Evolutionary conservation across 768 basidiomycete species (phyloP), one percentile per base, ranked within the genome.

Genomic region (Lentinula sp.): DNA sequence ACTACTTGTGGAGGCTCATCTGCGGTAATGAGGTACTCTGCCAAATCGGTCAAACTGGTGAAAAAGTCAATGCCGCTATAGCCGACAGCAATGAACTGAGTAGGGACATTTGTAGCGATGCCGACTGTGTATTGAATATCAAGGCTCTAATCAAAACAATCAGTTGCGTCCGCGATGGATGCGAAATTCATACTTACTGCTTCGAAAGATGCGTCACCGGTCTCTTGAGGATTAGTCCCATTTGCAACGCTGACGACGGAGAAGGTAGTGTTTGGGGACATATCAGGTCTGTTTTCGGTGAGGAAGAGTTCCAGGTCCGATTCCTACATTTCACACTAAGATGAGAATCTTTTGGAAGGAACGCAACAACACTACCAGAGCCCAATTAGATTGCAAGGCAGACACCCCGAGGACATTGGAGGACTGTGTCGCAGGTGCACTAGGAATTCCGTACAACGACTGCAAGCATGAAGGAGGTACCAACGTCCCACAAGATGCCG

Each of bases 1-100:
- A 83, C 78, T 0, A 77, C 74, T 65, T 78, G 79, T 5, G 80
- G 78, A 1, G 60, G 60, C 6, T 39, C 31, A 32, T 53, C 23
- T 16, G 11, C 53, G 4, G 52, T 39, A 21, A 39, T 51, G n/a
- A 61, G 53, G 23, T 28, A 39, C 7, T 61, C 35, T 21, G 43
- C 42, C n/a, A 61, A 16, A 61, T 56, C 53, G 31, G 65, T 48
- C 51, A 66, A 62, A 15, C 66, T 64, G n/a, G 53, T 62, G 21
- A 63, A 51, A 15, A 32, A 32, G 9, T 62, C 67, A 28, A 63
- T 63, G 18, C 57, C 40, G 35, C 21, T 42, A 11, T 59, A 42
- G 34, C 68, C 71, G 39, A 70, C 71, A 13, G 66, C 63, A 51
- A 70, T 66, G 59, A 72, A 70, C 9, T 40, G 53, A 11, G 65